Evolutionary conservation across 768 basidiomycete species (phyloP).

Genomic region (Jaapia argillacea): DNA sequence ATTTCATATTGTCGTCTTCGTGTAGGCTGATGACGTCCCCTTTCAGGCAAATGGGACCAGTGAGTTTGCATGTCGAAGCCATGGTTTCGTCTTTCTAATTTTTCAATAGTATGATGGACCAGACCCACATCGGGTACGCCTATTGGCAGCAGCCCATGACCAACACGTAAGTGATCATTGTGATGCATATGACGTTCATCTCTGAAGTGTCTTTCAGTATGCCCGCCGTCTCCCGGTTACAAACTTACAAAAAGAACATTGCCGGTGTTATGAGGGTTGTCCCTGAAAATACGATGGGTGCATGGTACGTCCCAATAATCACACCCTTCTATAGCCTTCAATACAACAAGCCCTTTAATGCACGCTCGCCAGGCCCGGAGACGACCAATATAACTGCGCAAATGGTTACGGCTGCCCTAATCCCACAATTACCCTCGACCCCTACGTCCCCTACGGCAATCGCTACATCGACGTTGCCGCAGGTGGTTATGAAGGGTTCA

Average conservation of each 20-base stretch:
- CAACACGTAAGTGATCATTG: slow-evolving; percentile 46
- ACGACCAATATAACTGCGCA: slow-evolving; percentile 50
- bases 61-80: slow-evolving; percentile 17
- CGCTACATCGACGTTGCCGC: slow-evolving; percentile 53
- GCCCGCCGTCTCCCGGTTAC: slow-evolving; percentile 41
- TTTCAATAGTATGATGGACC: slow-evolving; percentile 47
- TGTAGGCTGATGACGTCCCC: not conserved
- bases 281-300: slow-evolving; percentile 48
- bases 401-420: slow-evolving; percentile 34
- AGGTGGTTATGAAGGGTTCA: slow-evolving; percentile 49
- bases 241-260: slow-evolving; percentile 43
- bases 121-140: slow-evolving; percentile 55
- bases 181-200: no score
- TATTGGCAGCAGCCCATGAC: slow-evolving; percentile 70
- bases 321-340: not conserved
- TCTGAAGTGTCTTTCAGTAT: no score
- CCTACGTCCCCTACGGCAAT: slow-evolving; percentile 42
- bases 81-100: not conserved
- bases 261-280: slow-evolving; percentile 56
- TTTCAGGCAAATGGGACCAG: slow-evolving; percentile 55
- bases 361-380: slow-evolving; percentile 42
- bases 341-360: no score
- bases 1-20: slow-evolving; percentile 1
- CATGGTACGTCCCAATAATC: slow-evolving; percentile 36
- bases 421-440: slow-evolving; percentile 42